A percentile compares a stretch with the other conserved stretches of the same genome.
These are phyloP conservation scores for Mycena filopes DNA, from an alignment of 768 basidiomycete species.

Conservation along the genomic window DNA sequence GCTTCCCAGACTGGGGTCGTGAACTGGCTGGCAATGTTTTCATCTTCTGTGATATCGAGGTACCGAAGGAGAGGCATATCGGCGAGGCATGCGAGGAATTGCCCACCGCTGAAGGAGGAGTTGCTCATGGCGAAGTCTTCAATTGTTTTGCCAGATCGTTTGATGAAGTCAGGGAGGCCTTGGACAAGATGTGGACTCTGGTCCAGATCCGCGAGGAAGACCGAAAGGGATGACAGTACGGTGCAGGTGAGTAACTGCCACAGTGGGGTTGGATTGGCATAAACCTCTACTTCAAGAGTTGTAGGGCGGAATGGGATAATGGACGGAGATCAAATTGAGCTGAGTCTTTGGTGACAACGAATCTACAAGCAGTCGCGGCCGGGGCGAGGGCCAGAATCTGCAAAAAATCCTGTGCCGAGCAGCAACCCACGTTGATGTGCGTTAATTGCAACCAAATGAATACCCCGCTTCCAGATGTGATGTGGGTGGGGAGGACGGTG, in stretches of 20 bases:
- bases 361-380: neutral
- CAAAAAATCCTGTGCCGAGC: neutral
- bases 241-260: constrained; percentile 5
- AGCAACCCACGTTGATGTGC: constrained; percentile 2
- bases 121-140: neutral
- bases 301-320: neutral
- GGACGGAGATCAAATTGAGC: neutral
- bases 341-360: neutral
- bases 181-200: no score
- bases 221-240: constrained; percentile 1
- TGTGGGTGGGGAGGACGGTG: neutral
- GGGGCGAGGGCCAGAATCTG: neutral
- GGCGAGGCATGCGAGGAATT: constrained; percentile 8
- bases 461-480: neutral
- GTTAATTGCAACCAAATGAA: constrained; percentile 17
- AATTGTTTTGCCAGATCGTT: constrained; percentile 3
- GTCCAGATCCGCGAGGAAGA: neutral
- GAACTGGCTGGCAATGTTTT: neutral
- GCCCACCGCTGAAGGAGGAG: neutral
- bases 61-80: constrained; percentile 4
- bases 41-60: neutral
- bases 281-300: neutral
- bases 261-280: neutral
- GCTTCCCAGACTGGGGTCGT: constrained; percentile 10
- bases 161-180: neutral